A percentile compares a stretch with the other conserved stretches of the same genome.
phyloP scores from a whole-genome alignment of 768 basidiomycete species.

The Auricularia cornea region DNA sequence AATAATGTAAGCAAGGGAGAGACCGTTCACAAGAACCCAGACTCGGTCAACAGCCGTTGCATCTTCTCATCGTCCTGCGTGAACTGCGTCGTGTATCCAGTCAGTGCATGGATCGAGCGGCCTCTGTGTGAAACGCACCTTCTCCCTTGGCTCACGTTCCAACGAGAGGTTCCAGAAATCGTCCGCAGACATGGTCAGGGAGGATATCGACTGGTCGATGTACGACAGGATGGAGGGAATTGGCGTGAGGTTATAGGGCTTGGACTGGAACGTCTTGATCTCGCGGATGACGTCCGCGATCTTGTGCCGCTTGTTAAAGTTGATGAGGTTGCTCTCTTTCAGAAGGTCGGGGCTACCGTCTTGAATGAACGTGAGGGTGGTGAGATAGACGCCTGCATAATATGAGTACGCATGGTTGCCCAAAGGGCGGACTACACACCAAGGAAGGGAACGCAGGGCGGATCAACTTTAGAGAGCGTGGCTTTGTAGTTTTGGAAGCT shows the following conservation, averaged over 20 bases:
- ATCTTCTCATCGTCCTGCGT: conserved; percentile 89
- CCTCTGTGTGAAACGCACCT: not conserved
- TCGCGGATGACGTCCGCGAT: conserved; percentile 95
- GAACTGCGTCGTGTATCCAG: not conserved
- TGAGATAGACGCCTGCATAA: conserved; percentile 83
- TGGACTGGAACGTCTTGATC: conserved; percentile 92
- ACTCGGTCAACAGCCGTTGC: conserved; percentile 81
- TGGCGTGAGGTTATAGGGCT: conserved; percentile 75
- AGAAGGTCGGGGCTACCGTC: conserved; percentile 89
- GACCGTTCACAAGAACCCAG: conserved; percentile 60
- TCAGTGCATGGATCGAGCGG: too few relatives aligned
- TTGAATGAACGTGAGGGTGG: conserved; percentile 95
- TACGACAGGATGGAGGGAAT: conserved; percentile 62
- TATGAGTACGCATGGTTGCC: not conserved
- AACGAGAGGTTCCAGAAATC: conserved; percentile 73
- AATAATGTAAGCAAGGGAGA: not conserved
- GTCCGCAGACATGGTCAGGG: conserved; percentile 50
- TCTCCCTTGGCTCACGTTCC: conserved; percentile 83
- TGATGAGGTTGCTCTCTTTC: conserved; percentile 55
- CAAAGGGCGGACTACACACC: conserved; percentile 40
- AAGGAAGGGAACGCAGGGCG: conserved; percentile 95
- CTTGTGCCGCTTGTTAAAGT: conserved; percentile 92
- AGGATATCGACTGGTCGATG: conserved; percentile 70
- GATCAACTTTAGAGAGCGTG: conserved; percentile 70
- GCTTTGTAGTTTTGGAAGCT: conserved; percentile 91